phyloP scores from a whole-genome alignment of 257 asterid species.

The Vinca minor region DNA sequence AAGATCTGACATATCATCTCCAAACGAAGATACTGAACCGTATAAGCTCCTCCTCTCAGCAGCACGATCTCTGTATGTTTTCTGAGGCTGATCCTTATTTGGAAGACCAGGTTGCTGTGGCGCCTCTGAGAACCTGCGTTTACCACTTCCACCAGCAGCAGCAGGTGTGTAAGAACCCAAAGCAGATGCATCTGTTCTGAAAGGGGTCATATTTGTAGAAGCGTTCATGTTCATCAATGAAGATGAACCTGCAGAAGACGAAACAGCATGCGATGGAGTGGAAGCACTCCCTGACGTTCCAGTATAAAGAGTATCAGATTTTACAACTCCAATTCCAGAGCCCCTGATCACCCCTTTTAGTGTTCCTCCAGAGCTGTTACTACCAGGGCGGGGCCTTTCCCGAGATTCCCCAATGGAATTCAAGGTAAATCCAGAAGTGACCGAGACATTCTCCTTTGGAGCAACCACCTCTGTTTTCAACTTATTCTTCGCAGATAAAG shows the following conservation, averaged over 20 bases:
- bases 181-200: conserved; percentile 75
- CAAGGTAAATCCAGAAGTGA: conserved; percentile 27
- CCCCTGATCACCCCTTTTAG: conserved; percentile 83
- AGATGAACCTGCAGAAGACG: conserved; percentile 35
- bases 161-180: conserved; percentile 67
- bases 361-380: conserved; percentile 53
- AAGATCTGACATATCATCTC: conserved; percentile 48
- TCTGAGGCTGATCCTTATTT: conserved; percentile 58
- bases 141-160: conserved; percentile 53
- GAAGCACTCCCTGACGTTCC: conserved; percentile 46
- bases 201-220: conserved; percentile 45
- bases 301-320: conserved; percentile 53
- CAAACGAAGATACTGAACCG: conserved; percentile 69
- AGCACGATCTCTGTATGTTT: conserved; percentile 84
- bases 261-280: conserved; percentile 26
- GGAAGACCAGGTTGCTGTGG: conserved; percentile 45
- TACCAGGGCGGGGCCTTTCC: conserved; percentile 48
- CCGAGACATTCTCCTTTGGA: conserved; percentile 36
- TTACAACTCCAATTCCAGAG: conserved; percentile 83
- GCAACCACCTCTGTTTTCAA: conserved; percentile 37
- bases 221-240: conserved; percentile 33
- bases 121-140: conserved; percentile 91
- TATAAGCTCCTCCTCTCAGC: conserved; percentile 94
- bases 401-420: conserved; percentile 50
- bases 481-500: conserved; percentile 46